Percentiles rank a stretch among this genome's conserved stretches.
Conservation (phyloP, 2,329 filamentous ascomycete genomes). For the Aurifilum marmelostoma region DNA sequence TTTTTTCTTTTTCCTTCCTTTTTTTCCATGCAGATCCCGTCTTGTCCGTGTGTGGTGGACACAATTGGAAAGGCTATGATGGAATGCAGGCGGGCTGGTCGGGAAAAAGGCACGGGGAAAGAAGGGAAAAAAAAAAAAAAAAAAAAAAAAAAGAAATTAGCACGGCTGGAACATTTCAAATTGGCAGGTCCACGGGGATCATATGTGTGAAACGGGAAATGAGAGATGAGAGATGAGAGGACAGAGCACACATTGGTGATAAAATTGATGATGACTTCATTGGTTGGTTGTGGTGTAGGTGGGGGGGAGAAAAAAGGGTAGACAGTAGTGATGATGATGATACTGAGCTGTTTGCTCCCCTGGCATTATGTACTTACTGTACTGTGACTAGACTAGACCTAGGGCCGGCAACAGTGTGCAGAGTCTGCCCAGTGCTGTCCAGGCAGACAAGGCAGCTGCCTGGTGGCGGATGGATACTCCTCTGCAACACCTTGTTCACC, state of each 20-base stretch:
- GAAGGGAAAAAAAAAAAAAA: too few species aligned
- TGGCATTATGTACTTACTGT: neutral
- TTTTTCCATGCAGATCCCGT: too few species aligned
- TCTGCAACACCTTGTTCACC: neutral
- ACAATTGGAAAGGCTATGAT: too few species aligned
- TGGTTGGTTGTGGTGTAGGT: neutral
- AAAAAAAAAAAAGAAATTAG: neutral
- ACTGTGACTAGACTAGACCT: too few species aligned
- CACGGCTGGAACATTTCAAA: neutral
- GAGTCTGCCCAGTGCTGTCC: too few species aligned
- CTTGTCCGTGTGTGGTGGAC: too few species aligned
- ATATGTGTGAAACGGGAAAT: neutral
- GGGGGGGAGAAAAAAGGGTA: neutral
- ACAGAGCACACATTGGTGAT: neutral
- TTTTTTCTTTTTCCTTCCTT: too few species aligned
- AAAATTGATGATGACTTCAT: neutral
- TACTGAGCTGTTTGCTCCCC: neutral
- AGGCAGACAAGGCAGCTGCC: slow-evolving; percentile 3
- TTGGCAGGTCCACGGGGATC: neutral
- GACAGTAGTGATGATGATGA: neutral
- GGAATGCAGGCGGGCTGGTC: too few species aligned
- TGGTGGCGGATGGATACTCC: slow-evolving; percentile 6
- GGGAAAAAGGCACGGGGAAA: too few species aligned
- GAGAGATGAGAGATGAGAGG: neutral
- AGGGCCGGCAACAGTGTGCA: too few species aligned